Conservation (phyloP, 2,329 filamentous ascomycete species). For the Dissoconium aciculare region DNA sequence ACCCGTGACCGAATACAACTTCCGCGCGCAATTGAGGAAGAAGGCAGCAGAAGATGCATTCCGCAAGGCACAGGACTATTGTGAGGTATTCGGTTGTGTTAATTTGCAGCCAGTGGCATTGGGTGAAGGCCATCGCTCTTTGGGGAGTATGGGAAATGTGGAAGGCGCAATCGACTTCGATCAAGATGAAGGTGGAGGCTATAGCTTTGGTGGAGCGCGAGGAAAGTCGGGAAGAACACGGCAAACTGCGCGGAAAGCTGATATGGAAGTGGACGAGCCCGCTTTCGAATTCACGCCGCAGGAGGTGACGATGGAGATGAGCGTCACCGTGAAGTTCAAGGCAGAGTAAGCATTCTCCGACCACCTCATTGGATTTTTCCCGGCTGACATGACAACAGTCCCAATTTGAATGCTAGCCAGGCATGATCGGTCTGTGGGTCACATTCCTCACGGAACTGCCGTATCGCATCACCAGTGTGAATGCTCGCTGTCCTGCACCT, state of each 20-base stretch:
- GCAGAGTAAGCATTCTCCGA: conserved; percentile 7
- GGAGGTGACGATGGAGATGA: conserved; percentile 12
- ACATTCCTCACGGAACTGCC: too few species aligned
- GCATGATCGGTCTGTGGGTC: too few species aligned
- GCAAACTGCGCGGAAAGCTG: conserved; percentile 1
- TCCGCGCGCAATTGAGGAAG: conserved; percentile 10
- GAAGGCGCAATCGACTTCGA: background rate
- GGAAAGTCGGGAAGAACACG: background rate
- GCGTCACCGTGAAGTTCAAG: conserved; percentile 13
- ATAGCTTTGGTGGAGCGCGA: background rate
- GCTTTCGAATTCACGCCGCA: conserved; percentile 14
- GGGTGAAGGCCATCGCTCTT: conserved; percentile 6
- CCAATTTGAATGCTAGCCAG: too few species aligned
- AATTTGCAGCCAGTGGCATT: conserved; percentile 11
- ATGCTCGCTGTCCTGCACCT: too few species aligned
- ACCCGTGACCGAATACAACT: conserved; percentile 10
- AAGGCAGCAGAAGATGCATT: conserved; percentile 13
- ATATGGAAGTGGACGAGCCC: background rate
- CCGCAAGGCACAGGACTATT: conserved; percentile 13
- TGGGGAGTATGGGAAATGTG: too few species aligned
- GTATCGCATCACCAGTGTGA: too few species aligned
- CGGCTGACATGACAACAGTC: too few species aligned
- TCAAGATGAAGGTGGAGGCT: background rate
- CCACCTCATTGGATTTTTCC: too few species aligned
- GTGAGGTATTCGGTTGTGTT: conserved; percentile 10